These are phyloP conservation scores for Talaromyces pinophilus DNA, from an alignment of 2,329 filamentous ascomycete species.

Conservation along the genomic window DNA sequence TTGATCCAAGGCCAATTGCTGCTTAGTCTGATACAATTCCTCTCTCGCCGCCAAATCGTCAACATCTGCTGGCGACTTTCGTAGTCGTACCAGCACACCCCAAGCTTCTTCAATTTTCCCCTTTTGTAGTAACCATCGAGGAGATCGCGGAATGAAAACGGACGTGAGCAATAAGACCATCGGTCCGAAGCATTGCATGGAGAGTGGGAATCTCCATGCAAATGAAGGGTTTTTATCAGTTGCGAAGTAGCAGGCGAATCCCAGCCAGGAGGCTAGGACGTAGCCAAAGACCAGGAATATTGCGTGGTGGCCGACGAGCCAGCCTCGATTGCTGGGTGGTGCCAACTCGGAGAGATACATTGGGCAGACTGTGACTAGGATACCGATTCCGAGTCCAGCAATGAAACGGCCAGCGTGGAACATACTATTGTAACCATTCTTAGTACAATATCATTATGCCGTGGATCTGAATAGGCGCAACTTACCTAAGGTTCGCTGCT, in stretches of 20 bases:
- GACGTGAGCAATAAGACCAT: constrained; percentile 45
- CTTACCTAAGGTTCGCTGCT: constrained; percentile 46
- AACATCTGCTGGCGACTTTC: constrained; percentile 42
- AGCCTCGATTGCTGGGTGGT: constrained; percentile 45
- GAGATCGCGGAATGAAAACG: constrained; percentile 50
- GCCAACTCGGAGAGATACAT: constrained; percentile 51
- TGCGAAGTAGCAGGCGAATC: constrained; percentile 50
- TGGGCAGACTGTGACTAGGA: constrained; percentile 47
- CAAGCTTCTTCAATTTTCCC: constrained; percentile 51
- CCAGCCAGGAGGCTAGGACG: constrained; percentile 49
- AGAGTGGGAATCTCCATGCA: constrained; percentile 51
- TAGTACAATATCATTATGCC: not conserved
- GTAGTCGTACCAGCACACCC: constrained; percentile 44
- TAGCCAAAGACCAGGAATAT: constrained; percentile 53
- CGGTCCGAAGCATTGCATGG: constrained; percentile 44
- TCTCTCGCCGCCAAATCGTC: constrained; percentile 48
- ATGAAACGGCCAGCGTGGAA: constrained; percentile 49
- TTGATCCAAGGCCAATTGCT: constrained; percentile 49
- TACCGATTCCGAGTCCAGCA: constrained; percentile 46
- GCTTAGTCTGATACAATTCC: constrained; percentile 51
- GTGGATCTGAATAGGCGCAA: too few species aligned
- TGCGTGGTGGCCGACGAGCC: constrained; percentile 50
- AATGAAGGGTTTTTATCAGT: constrained; percentile 39
- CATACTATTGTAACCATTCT: constrained; percentile 35
- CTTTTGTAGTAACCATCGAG: constrained; percentile 54